phyloP scores from a whole-genome alignment of 176 grass and related monocot species.

The Poa pratensis region DNA sequence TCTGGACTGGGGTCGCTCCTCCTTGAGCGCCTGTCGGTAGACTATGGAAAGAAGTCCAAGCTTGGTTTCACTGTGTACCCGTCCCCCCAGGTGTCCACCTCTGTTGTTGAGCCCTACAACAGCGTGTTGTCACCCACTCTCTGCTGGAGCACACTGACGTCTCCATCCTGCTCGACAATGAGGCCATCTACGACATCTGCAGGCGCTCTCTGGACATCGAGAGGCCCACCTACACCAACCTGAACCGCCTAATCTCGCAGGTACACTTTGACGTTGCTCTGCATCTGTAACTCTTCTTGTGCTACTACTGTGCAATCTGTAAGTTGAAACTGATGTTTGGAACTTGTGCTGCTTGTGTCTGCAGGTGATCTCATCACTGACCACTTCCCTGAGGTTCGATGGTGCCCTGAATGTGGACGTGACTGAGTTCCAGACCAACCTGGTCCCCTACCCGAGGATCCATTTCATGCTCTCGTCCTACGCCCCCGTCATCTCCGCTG shows the following conservation, averaged over 20 bases:
- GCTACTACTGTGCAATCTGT: not conserved
- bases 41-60: conserved; percentile 87
- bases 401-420: conserved; percentile 89
- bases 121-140: conserved; percentile 78
- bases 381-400: conserved; percentile 78
- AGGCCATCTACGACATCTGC: conserved; percentile 91
- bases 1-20: conserved; percentile 88
- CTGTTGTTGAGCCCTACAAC: conserved; percentile 90
- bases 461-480: conserved; percentile 92
- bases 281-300: not conserved
- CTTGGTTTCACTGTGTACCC: conserved; percentile 89
- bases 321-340: not conserved
- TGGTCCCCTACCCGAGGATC: conserved; percentile 83
- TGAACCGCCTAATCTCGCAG: conserved; percentile 84
- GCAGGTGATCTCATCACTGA: conserved; percentile 86
- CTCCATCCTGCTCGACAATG: conserved; percentile 77
- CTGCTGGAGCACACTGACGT: conserved; percentile 88
- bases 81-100: conserved; percentile 82
- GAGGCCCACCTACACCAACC: conserved; percentile 75
- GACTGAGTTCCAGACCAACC: conserved; percentile 87
- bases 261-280: not conserved
- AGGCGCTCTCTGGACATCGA: conserved; percentile 79
- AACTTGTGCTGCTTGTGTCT: not conserved
- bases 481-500: conserved; percentile 70
- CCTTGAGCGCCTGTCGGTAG: conserved; percentile 81